These are phyloP conservation scores for Coniochaeta hoffmannii DNA, from an alignment of 2,329 filamentous ascomycete species.

Conservation along the genomic window DNA sequence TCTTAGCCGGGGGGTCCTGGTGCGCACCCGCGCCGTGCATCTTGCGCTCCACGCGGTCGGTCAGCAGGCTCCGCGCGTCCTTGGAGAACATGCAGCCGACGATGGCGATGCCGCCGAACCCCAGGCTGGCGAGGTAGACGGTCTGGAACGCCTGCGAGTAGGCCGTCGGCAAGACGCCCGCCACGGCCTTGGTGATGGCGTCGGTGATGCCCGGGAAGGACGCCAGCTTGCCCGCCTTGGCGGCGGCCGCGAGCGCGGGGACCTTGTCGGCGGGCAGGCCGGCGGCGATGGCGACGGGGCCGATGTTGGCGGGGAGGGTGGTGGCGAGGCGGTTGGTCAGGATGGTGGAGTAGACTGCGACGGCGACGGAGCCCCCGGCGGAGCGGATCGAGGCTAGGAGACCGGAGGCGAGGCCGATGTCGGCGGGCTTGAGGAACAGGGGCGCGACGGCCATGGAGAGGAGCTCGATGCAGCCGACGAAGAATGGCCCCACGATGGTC, in stretches of 20 bases:
- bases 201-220: slow-evolving; percentile 22
- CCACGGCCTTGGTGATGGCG: slow-evolving; percentile 22
- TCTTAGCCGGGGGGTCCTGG: background rate
- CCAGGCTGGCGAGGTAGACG: slow-evolving; percentile 30
- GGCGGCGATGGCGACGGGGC: slow-evolving; percentile 24
- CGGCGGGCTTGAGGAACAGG: slow-evolving; percentile 27
- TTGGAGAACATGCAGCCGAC: slow-evolving; percentile 26
- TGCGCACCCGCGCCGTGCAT: background rate
- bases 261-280: slow-evolving; percentile 25
- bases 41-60: slow-evolving; percentile 4
- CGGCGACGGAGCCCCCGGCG: slow-evolving; percentile 17
- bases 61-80: slow-evolving; percentile 25
- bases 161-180: slow-evolving; percentile 23
- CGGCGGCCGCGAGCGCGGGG: slow-evolving; percentile 23
- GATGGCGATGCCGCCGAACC: slow-evolving; percentile 29
- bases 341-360: slow-evolving; percentile 31
- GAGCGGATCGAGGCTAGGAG: slow-evolving; percentile 30
- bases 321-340: slow-evolving; percentile 26
- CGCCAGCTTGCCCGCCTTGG: slow-evolving; percentile 20
- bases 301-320: slow-evolving; percentile 26
- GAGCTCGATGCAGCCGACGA: slow-evolving; percentile 27
- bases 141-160: slow-evolving; percentile 31
- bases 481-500: slow-evolving; percentile 27
- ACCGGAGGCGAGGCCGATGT: slow-evolving; percentile 32
- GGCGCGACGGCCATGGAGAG: slow-evolving; percentile 25